phyloP scores from a whole-genome alignment of 2,329 filamentous ascomycete species.

The Trichoderma guizhouense region DNA sequence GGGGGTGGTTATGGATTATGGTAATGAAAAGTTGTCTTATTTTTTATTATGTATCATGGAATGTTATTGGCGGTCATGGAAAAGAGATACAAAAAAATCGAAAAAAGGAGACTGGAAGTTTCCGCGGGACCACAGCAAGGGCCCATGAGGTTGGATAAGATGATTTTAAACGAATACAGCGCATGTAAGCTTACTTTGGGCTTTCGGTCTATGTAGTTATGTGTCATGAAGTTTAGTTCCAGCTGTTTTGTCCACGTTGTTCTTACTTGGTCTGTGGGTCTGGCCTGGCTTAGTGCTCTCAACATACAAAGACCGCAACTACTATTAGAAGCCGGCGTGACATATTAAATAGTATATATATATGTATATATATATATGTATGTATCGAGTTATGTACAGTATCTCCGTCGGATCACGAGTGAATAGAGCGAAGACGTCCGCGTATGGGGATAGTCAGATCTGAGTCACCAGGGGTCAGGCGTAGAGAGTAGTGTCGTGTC shows the following conservation, averaged over 20 bases:
- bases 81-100: background rate
- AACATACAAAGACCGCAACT: background rate
- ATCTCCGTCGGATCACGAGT: background rate
- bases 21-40: slow-evolving; percentile 17
- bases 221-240: background rate
- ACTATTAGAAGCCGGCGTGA: background rate
- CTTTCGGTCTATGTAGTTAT: background rate
- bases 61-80: background rate
- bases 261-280: background rate
- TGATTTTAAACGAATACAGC: slow-evolving; percentile 4
- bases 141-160: background rate
- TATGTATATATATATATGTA: background rate
- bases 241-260: background rate
- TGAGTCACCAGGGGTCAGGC: background rate
- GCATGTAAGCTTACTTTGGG: slow-evolving; percentile 9
- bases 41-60: background rate
- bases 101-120: background rate
- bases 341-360: background rate
- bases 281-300: background rate
- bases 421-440: background rate
- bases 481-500: background rate
- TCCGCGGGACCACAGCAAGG: background rate
- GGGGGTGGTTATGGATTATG: background rate
- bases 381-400: background rate
- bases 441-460: background rate